Conservation (phyloP, 768 basidiomycete genomes). For the Boletus vinaceobasis region DNA sequence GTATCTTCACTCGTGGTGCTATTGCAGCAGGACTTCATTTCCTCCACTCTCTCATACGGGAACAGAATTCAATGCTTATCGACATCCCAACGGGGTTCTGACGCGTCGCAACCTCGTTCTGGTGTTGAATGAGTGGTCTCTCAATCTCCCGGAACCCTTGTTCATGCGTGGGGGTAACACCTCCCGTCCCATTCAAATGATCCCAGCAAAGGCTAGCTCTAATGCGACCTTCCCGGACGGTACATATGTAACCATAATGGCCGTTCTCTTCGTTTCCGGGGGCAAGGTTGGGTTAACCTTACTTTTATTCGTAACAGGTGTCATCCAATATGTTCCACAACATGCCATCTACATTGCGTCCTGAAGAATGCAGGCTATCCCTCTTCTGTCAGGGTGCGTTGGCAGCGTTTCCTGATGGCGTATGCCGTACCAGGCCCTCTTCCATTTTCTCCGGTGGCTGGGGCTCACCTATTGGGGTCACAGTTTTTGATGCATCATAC, state of each 20-base stretch:
- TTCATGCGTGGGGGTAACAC: not conserved
- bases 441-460: slow-evolving; percentile 9
- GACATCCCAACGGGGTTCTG: not conserved
- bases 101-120: not conserved
- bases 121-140: not conserved
- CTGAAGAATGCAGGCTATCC: not conserved
- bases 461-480: not conserved
- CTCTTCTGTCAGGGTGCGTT: not conserved
- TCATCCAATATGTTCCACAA: not conserved
- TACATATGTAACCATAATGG: not conserved
- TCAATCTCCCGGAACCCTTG: not conserved
- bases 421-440: not conserved
- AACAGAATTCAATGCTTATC: slow-evolving; percentile 11
- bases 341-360: not conserved
- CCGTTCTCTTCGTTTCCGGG: not conserved
- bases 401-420: not conserved
- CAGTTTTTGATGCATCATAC: not conserved
- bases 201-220: not conserved
- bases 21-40: not conserved
- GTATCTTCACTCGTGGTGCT: not conserved
- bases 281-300: not conserved
- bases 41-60: slow-evolving; percentile 1
- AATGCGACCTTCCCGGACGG: not conserved
- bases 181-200: not conserved
- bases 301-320: slow-evolving; percentile 1